A percentile compares a stretch with the other conserved stretches of the same genome.
Conservation (phyloP, 306 rosid genomes). For the Astragalus membranaceus region DNA sequence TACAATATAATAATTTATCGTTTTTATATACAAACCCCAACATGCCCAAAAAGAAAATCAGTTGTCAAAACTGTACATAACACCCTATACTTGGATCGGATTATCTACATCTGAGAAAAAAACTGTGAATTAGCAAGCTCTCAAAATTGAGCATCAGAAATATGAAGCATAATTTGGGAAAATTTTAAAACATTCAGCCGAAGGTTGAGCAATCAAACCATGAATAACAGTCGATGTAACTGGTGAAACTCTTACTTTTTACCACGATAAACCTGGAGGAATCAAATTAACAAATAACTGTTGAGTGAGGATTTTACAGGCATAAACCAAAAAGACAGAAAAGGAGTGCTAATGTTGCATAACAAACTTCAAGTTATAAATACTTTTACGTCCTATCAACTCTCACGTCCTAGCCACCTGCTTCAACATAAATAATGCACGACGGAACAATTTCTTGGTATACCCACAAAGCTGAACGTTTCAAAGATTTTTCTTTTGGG, state of each 20-base stretch:
- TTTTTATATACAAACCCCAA: constrained; percentile 8
- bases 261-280: constrained; percentile 58
- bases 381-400: not conserved
- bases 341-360: not conserved
- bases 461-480: not conserved
- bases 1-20: no score
- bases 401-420: not conserved
- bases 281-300: constrained; percentile 8
- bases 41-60: not conserved
- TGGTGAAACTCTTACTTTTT: constrained; percentile 22
- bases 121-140: not conserved
- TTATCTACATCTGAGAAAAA: not conserved
- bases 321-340: not conserved
- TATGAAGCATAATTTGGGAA: not conserved
- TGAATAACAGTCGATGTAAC: constrained; percentile 3
- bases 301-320: not conserved
- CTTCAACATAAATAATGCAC: not conserved
- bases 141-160: not conserved
- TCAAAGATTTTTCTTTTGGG: not conserved
- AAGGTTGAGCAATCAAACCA: constrained; percentile 21
- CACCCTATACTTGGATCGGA: constrained; percentile 4
- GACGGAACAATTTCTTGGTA: not conserved
- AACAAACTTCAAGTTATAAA: not conserved
- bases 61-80: constrained; percentile 4
- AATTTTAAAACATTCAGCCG: not conserved